These are phyloP conservation scores for Pseudocercospora fijiensis DNA, from an alignment of 2,329 filamentous ascomycete genomes.

Conservation along the genomic window DNA sequence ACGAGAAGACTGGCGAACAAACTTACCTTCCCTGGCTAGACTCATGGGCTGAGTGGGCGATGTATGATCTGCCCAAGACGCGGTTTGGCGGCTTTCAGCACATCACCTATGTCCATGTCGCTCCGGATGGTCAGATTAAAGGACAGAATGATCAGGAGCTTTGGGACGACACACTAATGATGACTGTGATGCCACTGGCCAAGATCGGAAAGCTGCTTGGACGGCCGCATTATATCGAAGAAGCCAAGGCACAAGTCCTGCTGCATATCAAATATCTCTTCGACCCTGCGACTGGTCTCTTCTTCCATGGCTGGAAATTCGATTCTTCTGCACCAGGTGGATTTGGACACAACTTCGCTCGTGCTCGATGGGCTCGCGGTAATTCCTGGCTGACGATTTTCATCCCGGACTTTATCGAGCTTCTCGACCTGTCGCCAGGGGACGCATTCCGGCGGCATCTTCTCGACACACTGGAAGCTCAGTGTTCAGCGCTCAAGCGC, in stretches of 20 bases:
- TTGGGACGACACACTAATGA: slow-evolving; percentile 87
- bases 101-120: slow-evolving; percentile 66
- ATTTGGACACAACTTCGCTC: slow-evolving; percentile 57
- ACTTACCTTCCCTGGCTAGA: slow-evolving; percentile 76
- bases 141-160: slow-evolving; percentile 66
- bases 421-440: slow-evolving; percentile 59
- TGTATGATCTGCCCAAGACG: slow-evolving; percentile 71
- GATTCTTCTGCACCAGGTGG: slow-evolving; percentile 55
- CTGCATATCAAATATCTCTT: slow-evolving; percentile 77
- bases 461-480: slow-evolving; percentile 64
- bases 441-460: slow-evolving; percentile 64
- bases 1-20: slow-evolving; percentile 68
- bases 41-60: slow-evolving; percentile 78
- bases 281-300: slow-evolving; percentile 68
- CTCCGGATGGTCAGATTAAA: not conserved
- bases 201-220: slow-evolving; percentile 73
- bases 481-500: slow-evolving; percentile 63
- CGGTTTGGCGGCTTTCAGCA: slow-evolving; percentile 72
- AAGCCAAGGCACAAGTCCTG: slow-evolving; percentile 75
- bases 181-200: slow-evolving; percentile 77
- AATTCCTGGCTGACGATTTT: slow-evolving; percentile 79
- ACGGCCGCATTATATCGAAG: slow-evolving; percentile 70
- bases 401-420: slow-evolving; percentile 77
- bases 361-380: slow-evolving; percentile 58
- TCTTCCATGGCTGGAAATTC: slow-evolving; percentile 82